A percentile compares a stretch with the other conserved stretches of the same genome.
Evolutionary conservation across 805 yeast genomes (phyloP).

Genomic region (Priceomyces haplophilus): DNA sequence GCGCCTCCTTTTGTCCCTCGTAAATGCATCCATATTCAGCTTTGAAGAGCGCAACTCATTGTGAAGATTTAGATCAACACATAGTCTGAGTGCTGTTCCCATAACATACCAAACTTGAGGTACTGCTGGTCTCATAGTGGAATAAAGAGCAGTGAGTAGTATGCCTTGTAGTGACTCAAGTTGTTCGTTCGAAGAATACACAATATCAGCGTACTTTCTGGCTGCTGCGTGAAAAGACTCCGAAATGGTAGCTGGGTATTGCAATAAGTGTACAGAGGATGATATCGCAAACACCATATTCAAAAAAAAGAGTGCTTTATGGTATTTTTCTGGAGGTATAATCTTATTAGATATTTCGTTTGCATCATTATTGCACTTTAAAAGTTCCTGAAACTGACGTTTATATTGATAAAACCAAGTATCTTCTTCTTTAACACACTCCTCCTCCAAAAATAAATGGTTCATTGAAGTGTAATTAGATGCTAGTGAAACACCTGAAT

Average conservation of each 20-base stretch:
- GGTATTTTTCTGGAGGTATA: conserved; percentile 46
- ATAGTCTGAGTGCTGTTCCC: conserved; percentile 74
- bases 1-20: conserved; percentile 67
- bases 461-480: conserved; percentile 52
- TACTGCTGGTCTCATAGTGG: conserved; percentile 82
- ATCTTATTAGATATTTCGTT: conserved; percentile 34
- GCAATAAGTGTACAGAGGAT: conserved; percentile 67
- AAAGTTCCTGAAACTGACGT: conserved; percentile 19
- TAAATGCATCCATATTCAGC: conserved; percentile 47
- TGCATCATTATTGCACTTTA: conserved; percentile 22
- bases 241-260: conserved; percentile 61
- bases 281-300: conserved; percentile 80
- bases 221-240: conserved; percentile 73
- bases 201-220: conserved; percentile 51
- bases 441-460: conserved; percentile 18
- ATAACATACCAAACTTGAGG: conserved; percentile 93
- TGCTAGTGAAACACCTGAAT: conserved; percentile 53
- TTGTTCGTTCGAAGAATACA: conserved; percentile 56
- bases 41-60: conserved; percentile 45
- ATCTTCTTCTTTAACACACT: conserved; percentile 25
- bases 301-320: conserved; percentile 62
- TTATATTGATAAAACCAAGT: conserved; percentile 50
- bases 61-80: conserved; percentile 84
- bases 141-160: conserved; percentile 62
- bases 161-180: conserved; percentile 74